Evolutionary conservation across 2,329 filamentous ascomycete species (phyloP), one percentile per base, ranked within the genome.

Genomic region (Arachnomyces sp.): DNA sequence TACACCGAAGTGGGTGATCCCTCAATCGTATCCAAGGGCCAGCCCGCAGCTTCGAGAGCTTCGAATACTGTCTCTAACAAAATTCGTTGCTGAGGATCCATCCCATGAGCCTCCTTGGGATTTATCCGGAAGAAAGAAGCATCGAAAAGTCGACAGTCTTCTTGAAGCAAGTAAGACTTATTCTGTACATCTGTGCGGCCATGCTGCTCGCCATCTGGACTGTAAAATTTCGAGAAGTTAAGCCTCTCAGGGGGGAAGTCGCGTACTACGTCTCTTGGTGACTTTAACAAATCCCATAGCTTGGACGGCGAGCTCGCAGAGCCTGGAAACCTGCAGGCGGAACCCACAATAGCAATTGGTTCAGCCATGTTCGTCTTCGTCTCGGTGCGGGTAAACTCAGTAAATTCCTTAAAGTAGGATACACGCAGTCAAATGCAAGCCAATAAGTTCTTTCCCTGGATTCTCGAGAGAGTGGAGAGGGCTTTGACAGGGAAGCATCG

Each of bases 1-100:
- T 56, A 62, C 2, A 65, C 60, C 11, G 51, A 50, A 1, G 60
- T 65, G 14, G 52, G 45, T 3, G 57, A 56, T 3, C 60, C 56
- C 2, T 38, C 39, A 7, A 64, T 40, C 4, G 42, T 35, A n/a
- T 59, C 46, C 14, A 63, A 28, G 3, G 49, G n/a, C 12, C 40
- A 12, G 11, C 56, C 59, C 2, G 56, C 57, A 33, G 50, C 50
- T 30, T 56, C 54, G 0, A 62, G 41, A 1, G 52, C 47, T 14
- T 55, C 52, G 17, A 56, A 62, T 1, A 49, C 44, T 1, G 48
- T 46, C 37, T 62, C 59, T 7, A 62, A 31, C 3, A 54, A 38
- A 2, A 60, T 31, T 8, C 59, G 47, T 31, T 61, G 56, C 30
- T 59, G 56, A 3, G 59, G 59, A 38, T 61, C 59, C 33, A 62